phyloP scores from a whole-genome alignment of 257 asterid species.

The Capsicum chinense region DNA sequence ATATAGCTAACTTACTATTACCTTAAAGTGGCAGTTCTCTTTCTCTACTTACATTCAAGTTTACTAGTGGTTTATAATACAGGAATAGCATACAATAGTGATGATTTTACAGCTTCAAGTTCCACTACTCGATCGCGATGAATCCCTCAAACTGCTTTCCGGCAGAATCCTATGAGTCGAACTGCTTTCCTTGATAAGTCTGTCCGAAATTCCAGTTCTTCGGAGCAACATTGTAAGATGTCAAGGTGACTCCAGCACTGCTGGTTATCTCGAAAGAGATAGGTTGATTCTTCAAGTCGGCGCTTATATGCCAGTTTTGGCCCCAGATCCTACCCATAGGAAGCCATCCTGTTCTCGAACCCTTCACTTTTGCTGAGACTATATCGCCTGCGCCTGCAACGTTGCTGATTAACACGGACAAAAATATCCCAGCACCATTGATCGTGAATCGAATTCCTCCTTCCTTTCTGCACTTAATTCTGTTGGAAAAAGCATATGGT shows the following conservation, averaged over 20 bases:
- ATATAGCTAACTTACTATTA: neutral
- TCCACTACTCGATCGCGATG: neutral
- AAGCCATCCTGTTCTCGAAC: constrained; percentile 71
- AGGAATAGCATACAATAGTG: neutral
- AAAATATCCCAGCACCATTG: constrained; percentile 56
- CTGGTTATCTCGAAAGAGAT: constrained; percentile 66
- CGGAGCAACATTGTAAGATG: constrained; percentile 58
- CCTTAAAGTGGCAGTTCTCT: no score
- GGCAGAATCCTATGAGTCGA: constrained; percentile 38
- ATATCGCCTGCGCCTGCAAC: constrained; percentile 69
- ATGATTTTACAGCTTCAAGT: neutral
- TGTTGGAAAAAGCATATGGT: neutral
- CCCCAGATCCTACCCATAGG: constrained; percentile 83
- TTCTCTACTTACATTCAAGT: neutral
- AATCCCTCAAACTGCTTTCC: neutral
- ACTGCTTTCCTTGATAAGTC: constrained; percentile 67
- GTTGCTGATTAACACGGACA: constrained; percentile 64
- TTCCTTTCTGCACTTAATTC: constrained; percentile 63
- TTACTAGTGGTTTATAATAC: no score
- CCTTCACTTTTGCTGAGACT: constrained; percentile 68
- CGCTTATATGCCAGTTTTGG: constrained; percentile 68
- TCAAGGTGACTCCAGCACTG: constrained; percentile 55
- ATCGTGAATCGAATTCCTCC: constrained; percentile 69
- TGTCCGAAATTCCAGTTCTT: constrained; percentile 71
- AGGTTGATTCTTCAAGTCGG: constrained; percentile 60